phyloP scores from a whole-genome alignment of 768 basidiomycete genomes.

The Kwoniella dejecticola region DNA sequence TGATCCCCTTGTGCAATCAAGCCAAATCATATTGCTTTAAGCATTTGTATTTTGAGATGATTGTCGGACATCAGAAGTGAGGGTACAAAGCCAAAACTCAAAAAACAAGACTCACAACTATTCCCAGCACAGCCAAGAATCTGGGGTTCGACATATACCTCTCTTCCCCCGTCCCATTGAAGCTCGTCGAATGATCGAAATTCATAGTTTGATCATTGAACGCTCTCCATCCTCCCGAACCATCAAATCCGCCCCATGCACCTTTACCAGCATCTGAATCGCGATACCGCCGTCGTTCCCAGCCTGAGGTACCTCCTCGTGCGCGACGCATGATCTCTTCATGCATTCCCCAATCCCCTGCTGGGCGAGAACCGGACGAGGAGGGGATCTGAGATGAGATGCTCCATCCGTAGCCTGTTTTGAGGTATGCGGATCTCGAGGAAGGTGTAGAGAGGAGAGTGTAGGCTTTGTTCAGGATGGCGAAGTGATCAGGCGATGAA shows the following conservation, averaged over 20 bases:
- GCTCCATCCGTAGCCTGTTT: conserved; percentile 50
- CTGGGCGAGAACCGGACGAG: conserved; percentile 4
- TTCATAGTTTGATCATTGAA: conserved; percentile 24
- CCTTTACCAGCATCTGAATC: conserved; percentile 30
- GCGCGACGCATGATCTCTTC: conserved; percentile 38
- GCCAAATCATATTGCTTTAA: too few relatives aligned
- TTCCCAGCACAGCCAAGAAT: conserved; percentile 41
- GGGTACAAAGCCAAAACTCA: conserved; percentile 1
- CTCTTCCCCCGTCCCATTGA: conserved; percentile 37
- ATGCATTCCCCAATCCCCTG: conserved; percentile 38
- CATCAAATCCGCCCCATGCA: conserved; percentile 28
- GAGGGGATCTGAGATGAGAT: conserved; percentile 1
- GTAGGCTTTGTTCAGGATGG: conserved; percentile 47
- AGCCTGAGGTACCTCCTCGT: conserved; percentile 34
- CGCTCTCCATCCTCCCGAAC: conserved; percentile 22
- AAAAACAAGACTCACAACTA: conserved; percentile 30
- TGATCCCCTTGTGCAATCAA: too few relatives aligned
- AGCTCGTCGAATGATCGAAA: conserved; percentile 18
- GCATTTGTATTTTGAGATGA: too few relatives aligned
- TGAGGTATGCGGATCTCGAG: conserved; percentile 37
- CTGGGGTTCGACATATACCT: conserved; percentile 49
- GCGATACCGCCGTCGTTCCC: conserved; percentile 26
- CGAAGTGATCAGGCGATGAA: conserved; percentile 46
- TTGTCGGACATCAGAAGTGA: conserved; percentile 7
- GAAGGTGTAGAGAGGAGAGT: conserved; percentile 43